Evolutionary conservation across 805 yeast genomes (phyloP), one percentile per base, ranked within the genome.

Genomic region (Zygosaccharomyces gambellarensis): DNA sequence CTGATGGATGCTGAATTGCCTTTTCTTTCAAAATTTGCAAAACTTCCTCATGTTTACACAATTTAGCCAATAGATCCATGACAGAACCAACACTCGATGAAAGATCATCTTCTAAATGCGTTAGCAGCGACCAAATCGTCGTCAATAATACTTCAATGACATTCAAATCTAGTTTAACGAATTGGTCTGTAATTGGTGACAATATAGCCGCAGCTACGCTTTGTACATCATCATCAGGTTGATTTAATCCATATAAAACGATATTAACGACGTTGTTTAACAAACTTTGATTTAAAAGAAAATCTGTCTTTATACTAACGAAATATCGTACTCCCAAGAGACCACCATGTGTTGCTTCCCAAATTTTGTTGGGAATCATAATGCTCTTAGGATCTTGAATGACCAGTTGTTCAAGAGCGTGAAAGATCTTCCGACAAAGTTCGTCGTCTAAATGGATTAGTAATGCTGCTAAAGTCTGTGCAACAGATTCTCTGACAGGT

Each of bases 341-440:
- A 43, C 98, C 99, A 58, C 98, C 99, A 72, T 94, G 99, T 51
- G 94, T 87, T 2, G 97, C 98, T 64, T 95, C 97, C 99, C 99
- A 94, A 48, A 90, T 80, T 39, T 76, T 71, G 10, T 56, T 60
- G 25, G 65, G 64, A 23, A 73, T 66, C 1, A 72, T 80, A 21
- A 79, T 59, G 2, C 49, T 28, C 41, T 53, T 31, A 4, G 71
- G 60, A 39, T 76, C 74, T 64, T 92, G 97, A 43, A 85, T 67
- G 0, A 90, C 89, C 45, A 94, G 71, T 39, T 79, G 76, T 45
- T 82, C 78, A 50, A 94, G 73, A 17, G 83, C 81, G 9, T 72
- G 61, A 62, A 90, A 92, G 0, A 88, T 80, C 43, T 77, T 74
- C 7, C 81, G 59, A 5, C 87, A 83, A 1, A 79, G 70, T 2